A percentile compares a stretch with the other conserved stretches of the same genome.
Evolutionary conservation across 192 early-diverging fungal species (phyloP).

Genomic region (Podila epicladia): DNA sequence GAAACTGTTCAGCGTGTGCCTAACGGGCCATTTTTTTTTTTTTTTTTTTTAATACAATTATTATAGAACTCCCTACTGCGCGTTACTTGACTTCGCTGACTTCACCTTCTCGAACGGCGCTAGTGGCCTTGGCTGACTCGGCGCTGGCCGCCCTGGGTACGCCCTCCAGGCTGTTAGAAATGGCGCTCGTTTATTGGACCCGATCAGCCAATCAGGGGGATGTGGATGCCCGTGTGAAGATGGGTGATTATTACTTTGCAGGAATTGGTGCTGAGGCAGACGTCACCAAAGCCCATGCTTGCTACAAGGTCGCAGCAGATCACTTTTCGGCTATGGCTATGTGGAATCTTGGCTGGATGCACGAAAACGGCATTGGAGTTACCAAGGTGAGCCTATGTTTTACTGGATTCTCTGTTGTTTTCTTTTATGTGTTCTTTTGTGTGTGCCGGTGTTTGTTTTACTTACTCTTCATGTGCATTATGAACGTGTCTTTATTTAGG

Average conservation of each 20-base stretch:
- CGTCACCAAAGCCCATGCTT: conserved; percentile 78
- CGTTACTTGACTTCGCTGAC: conserved; percentile 29
- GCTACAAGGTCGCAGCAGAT: conserved; percentile 88
- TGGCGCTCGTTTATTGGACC: conserved; percentile 91
- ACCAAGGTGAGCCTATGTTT: conserved; percentile 60
- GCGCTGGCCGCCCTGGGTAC: conserved; percentile 23
- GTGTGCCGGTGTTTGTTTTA: neutral
- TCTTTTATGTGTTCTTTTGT: neutral
- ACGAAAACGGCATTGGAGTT: conserved; percentile 93
- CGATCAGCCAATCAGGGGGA: conserved; percentile 94
- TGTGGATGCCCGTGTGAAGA: conserved; percentile 88
- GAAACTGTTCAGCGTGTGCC: neutral
- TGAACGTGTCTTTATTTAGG: conserved; percentile 51
- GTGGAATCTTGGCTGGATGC: conserved; percentile 98
- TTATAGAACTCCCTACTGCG: conserved; percentile 36
- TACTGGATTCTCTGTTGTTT: neutral
- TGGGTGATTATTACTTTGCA: conserved; percentile 93
- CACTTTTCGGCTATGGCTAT: conserved; percentile 86
- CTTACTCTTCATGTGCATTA: conserved; percentile 1
- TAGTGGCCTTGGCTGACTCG: conserved; percentile 22
- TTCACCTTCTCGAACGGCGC: conserved; percentile 18
- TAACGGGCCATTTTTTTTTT: no score
- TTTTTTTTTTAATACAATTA: no score
- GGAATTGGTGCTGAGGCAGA: conserved; percentile 79
- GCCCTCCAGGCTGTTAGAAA: conserved; percentile 54